Base-by-base conservation (phyloP, 139 green algal genomes). In the Gonium pectorale region DNA sequence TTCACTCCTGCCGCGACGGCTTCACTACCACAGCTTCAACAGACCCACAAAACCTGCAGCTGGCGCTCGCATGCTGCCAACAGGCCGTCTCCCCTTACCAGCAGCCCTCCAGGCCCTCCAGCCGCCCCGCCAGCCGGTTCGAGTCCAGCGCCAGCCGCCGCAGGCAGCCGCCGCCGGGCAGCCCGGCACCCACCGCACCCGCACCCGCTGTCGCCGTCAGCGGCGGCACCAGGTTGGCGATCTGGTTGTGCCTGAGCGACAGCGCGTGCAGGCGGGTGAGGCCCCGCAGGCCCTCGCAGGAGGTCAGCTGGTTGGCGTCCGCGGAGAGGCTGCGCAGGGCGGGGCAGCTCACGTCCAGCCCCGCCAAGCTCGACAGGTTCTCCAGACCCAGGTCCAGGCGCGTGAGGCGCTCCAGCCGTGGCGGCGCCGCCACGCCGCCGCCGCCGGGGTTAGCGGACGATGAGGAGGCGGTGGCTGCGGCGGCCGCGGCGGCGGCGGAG, bases 361-460 rank as follows among this genome's bases (percentile, higher is more conserved):
- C 78, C 6, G 66, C n/a, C n/a, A 84, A 31, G 33, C 44, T 56
- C 31, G 5, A 31, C 0, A 84, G 78, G 29, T 63, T n/a, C 78
- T 84, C 78, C 62, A 84, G 43, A 1, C 78, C 43, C 41, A 84
- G 46, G 43, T 84, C 78, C 26, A 84, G 78, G 7, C 63, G 63
- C 33, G 27, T 24, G 0, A 75, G 31, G 29, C 17, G 33, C 11
- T 27, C 19, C 78, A 74, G 46, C 44, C 7, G 15, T 21, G 75
- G 11, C 24, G 35, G 26, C 35, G 4, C 52, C 3, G 62, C 1
- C 31, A 19, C 8, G 26, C 5, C 9, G 3, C 3, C 62, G 62
- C 13, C 13, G 26, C 26, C 62, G 33, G 27, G 2, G 31, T 24
- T 6, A 33, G 64, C 15, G 35, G 64, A 44, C 21, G 64, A 8